Conservation (phyloP, 768 basidiomycete species). For the Cyathus striatus region DNA sequence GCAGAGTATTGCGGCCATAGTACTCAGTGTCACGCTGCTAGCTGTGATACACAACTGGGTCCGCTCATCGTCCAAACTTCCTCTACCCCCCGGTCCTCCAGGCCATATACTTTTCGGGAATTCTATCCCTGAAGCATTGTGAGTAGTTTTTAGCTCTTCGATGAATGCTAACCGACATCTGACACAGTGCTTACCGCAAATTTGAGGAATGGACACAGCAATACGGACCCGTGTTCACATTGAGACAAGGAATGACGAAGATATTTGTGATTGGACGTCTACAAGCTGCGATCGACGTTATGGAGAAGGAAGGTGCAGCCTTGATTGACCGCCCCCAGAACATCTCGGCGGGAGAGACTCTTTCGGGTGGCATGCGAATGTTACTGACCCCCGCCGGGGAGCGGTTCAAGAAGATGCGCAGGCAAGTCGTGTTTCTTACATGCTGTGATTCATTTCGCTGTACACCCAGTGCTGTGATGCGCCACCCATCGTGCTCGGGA, state of each 20-base stretch:
- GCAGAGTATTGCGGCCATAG: constrained; percentile 21
- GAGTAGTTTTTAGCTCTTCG: too few relatives aligned
- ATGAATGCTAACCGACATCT: background rate
- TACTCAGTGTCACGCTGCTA: constrained; percentile 23
- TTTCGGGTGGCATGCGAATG: constrained; percentile 55
- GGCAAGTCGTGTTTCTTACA: constrained; percentile 23
- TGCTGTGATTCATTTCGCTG: too few relatives aligned
- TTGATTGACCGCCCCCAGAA: constrained; percentile 50
- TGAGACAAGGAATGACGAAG: constrained; percentile 42
- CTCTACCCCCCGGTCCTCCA: constrained; percentile 40
- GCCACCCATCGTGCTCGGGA: background rate
- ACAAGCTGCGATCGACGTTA: constrained; percentile 57
- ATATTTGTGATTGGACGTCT: constrained; percentile 44
- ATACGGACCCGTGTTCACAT: constrained; percentile 57
- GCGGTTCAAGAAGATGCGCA: constrained; percentile 56
- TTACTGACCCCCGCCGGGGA: constrained; percentile 54
- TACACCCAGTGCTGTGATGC: background rate
- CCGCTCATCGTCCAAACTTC: constrained; percentile 12
- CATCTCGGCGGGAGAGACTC: constrained; percentile 55
- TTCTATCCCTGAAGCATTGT: constrained; percentile 35
- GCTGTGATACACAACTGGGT: constrained; percentile 21
- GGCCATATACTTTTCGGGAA: constrained; percentile 36
- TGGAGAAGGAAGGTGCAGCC: constrained; percentile 60
- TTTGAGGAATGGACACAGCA: constrained; percentile 57
- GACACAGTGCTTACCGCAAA: constrained; percentile 38